A percentile compares a stretch with the other conserved stretches of the same genome.
These are phyloP conservation scores for Rhytidhysteron rufulum DNA, from an alignment of 2,329 filamentous ascomycete genomes.

Conservation along the genomic window DNA sequence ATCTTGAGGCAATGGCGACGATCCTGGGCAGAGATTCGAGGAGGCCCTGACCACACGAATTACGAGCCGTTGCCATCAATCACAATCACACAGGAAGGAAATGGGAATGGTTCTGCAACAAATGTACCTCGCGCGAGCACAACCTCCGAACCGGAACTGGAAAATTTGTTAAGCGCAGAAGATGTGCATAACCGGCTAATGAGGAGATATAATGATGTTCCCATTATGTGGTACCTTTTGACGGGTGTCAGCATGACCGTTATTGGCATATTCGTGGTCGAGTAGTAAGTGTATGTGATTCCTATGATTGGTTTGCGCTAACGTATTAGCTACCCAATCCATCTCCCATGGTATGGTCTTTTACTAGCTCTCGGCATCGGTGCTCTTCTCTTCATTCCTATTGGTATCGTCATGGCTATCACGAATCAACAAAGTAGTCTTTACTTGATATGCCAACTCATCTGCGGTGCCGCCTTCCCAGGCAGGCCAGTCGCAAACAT, in stretches of 20 bases:
- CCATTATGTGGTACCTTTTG: constrained; percentile 73
- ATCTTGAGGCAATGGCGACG: constrained; percentile 73
- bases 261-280: constrained; percentile 78
- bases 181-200: constrained; percentile 84
- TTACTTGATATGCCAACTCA: constrained; percentile 80
- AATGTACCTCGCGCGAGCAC: constrained; percentile 22
- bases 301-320: constrained; percentile 19
- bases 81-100: constrained; percentile 30
- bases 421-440: constrained; percentile 87
- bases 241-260: constrained; percentile 73
- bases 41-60: constrained; percentile 17
- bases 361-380: constrained; percentile 75
- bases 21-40: constrained; percentile 61
- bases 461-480: constrained; percentile 77
- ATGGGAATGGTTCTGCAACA: constrained; percentile 17
- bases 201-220: constrained; percentile 77
- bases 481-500: constrained; percentile 86
- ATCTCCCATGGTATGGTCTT: constrained; percentile 83
- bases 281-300: constrained; percentile 59
- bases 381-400: constrained; percentile 79
- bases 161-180: constrained; percentile 62
- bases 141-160: constrained; percentile 34
- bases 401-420: constrained; percentile 89
- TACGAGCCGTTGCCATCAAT: constrained; percentile 32
- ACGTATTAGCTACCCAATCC: constrained; percentile 54